A percentile compares a stretch with the other conserved stretches of the same genome.
phyloP scores from a whole-genome alignment of 2,329 filamentous ascomycete species.

The Neurospora sp. region DNA sequence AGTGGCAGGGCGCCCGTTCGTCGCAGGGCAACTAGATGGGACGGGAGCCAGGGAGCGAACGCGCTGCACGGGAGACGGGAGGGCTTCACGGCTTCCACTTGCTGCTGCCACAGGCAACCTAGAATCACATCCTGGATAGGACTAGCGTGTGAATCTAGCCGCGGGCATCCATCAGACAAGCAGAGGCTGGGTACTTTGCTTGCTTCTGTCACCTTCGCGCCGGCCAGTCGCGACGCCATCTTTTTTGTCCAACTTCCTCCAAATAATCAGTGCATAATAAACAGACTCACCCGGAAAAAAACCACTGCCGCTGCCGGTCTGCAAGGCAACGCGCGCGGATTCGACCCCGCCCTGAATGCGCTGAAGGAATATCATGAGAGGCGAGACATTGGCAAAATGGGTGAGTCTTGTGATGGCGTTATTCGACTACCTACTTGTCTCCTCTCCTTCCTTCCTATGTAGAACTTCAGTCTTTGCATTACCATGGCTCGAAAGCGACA shows the following conservation, averaged over 20 bases:
- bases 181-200: not conserved
- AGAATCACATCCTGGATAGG: not conserved
- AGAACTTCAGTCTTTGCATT: conserved; percentile 7
- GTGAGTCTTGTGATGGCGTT: conserved; percentile 13
- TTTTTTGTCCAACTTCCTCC: not conserved
- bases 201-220: not conserved
- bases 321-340: not conserved
- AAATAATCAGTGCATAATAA: not conserved
- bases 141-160: not conserved
- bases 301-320: not conserved
- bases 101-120: not conserved
- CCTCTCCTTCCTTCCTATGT: conserved; percentile 4
- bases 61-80: not conserved
- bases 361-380: conserved; percentile 16
- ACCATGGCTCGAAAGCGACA: not conserved
- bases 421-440: not conserved
- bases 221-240: not conserved
- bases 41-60: not conserved
- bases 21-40: not conserved
- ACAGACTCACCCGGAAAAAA: not conserved
- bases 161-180: not conserved
- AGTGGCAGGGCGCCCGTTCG: not conserved
- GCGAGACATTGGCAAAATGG: conserved; percentile 18
- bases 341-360: not conserved
- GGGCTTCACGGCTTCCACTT: not conserved